Conservation (phyloP, 441 rosid species). For the Adansonia grandidieri region DNA sequence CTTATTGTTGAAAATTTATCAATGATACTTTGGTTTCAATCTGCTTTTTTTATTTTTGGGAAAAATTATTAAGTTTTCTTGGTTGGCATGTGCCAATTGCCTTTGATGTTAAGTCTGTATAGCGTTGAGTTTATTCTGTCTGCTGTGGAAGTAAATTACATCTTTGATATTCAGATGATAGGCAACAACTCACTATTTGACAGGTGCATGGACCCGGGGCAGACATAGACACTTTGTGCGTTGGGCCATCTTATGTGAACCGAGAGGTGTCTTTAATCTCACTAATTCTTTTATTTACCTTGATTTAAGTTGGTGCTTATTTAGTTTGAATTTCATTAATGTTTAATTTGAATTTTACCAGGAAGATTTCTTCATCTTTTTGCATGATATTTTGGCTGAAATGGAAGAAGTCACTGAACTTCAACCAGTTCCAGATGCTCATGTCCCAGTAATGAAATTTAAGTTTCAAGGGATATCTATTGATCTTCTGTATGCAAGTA, state of each 20-base stretch:
- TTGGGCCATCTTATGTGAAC: conserved; percentile 73
- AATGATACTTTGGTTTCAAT: conserved; percentile 1
- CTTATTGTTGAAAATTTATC: conserved; percentile 16
- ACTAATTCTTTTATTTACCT: conserved; percentile 19
- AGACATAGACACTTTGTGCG: conserved; percentile 69
- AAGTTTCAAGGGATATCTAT: conserved; percentile 70
- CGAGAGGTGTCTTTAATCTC: conserved; percentile 57
- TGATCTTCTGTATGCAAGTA: conserved; percentile 77
- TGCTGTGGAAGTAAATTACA: background rate
- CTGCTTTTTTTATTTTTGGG: background rate
- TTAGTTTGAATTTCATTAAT: background rate
- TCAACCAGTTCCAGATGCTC: conserved; percentile 77
- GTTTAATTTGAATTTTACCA: conserved; percentile 25
- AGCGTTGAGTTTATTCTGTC: background rate
- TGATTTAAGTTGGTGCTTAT: background rate
- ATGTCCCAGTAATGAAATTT: conserved; percentile 80
- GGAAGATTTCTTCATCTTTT: conserved; percentile 68
- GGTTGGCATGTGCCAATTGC: background rate
- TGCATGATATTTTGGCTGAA: conserved; percentile 58
- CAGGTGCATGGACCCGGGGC: conserved; percentile 83
- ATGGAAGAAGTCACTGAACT: conserved; percentile 72
- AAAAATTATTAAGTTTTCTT: background rate
- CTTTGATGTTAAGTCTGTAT: background rate
- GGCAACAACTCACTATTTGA: background rate
- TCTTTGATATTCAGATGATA: background rate